Conservation (phyloP, 176 grass and related monocot species). For the Phyllostachys edulis region DNA sequence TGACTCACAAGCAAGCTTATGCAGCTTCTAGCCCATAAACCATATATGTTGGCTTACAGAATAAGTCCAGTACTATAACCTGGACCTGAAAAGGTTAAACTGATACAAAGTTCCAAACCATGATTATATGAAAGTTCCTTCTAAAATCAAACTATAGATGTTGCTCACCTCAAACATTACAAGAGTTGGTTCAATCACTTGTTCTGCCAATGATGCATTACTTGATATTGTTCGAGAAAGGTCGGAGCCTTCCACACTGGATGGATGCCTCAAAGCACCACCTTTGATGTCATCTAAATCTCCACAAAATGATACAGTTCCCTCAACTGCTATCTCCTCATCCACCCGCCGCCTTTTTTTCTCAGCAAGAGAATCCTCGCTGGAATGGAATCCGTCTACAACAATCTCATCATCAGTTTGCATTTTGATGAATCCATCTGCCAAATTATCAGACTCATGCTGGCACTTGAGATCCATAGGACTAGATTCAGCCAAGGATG, state of each 20-base stretch:
- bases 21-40: neutral
- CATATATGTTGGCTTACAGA: neutral
- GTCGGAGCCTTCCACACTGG: constrained; percentile 51
- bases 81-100: neutral
- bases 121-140: constrained; percentile 17
- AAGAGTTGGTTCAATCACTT: constrained; percentile 94
- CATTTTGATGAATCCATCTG: constrained; percentile 72
- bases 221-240: constrained; percentile 55
- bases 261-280: constrained; percentile 48
- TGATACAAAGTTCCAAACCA: neutral
- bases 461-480: constrained; percentile 68
- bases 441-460: constrained; percentile 56
- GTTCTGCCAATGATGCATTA: constrained; percentile 93
- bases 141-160: constrained; percentile 16
- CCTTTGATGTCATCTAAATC: constrained; percentile 58
- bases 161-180: constrained; percentile 97
- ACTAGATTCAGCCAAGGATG: constrained; percentile 52
- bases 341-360: constrained; percentile 76
- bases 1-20: neutral
- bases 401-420: constrained; percentile 78
- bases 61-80: neutral
- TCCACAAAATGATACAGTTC: constrained; percentile 62
- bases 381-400: constrained; percentile 53
- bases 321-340: constrained; percentile 63
- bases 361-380: constrained; percentile 57